These are phyloP conservation scores for Mediolabrus comicus DNA, from an alignment of 108 stramenopile species.

Conservation along the genomic window DNA sequence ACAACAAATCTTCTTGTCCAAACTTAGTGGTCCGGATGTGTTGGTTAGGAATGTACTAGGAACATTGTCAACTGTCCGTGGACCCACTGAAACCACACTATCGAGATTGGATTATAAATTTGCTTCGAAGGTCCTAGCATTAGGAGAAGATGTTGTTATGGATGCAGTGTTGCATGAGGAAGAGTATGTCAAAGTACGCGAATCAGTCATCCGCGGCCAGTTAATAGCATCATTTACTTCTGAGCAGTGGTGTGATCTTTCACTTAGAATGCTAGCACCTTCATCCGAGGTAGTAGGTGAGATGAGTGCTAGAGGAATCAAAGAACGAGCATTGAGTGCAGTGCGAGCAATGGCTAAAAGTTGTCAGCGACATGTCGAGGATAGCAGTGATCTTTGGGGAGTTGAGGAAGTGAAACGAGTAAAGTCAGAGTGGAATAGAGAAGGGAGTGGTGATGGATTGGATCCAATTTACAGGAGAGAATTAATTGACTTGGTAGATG, in stretches of 20 bases:
- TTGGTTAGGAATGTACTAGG: slow-evolving; percentile 30
- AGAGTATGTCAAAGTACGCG: slow-evolving; percentile 8
- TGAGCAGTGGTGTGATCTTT: slow-evolving; percentile 50
- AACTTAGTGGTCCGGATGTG: slow-evolving; percentile 31
- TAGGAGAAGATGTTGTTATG: slow-evolving; percentile 59
- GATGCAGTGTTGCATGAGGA: slow-evolving; percentile 50
- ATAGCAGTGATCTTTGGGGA: slow-evolving; percentile 18
- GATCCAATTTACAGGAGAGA: slow-evolving; percentile 37
- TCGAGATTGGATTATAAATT: slow-evolving; percentile 50
- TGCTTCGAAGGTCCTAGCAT: slow-evolving; percentile 46
- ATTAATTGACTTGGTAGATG: slow-evolving; percentile 34
- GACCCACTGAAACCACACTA: not conserved
- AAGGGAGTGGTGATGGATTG: slow-evolving; percentile 43
- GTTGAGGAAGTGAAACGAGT: slow-evolving; percentile 25
- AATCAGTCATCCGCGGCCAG: not conserved
- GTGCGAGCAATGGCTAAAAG: slow-evolving; percentile 48
- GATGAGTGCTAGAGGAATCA: slow-evolving; percentile 13
- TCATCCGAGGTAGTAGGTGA: slow-evolving; percentile 23
- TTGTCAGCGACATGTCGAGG: slow-evolving; percentile 13
- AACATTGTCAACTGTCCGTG: slow-evolving; percentile 16
- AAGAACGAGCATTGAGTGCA: slow-evolving; percentile 48
- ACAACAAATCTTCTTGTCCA: slow-evolving; percentile 48
- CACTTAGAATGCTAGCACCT: slow-evolving; percentile 30
- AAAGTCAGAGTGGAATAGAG: slow-evolving; percentile 30
- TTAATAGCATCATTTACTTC: slow-evolving; percentile 51